Conservation (phyloP, 1,284 basidiomycete genomes). For the Porodaedalea pini region DNA sequence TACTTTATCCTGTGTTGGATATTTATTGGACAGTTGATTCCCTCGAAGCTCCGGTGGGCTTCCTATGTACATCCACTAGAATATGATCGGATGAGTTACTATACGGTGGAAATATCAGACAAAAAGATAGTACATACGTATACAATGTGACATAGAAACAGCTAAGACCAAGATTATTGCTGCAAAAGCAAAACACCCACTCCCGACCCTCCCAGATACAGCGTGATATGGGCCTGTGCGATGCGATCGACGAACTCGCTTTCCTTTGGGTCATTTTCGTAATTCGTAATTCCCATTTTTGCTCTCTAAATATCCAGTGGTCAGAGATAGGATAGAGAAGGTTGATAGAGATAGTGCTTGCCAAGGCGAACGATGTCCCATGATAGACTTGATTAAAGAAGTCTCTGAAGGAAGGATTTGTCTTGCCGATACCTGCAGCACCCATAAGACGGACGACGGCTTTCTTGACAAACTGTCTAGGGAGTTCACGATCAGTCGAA, state of each 20-base stretch:
- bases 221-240: slow-evolving; percentile 24
- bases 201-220: slow-evolving; percentile 26
- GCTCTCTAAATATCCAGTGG: slow-evolving; percentile 18
- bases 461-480: slow-evolving; percentile 42
- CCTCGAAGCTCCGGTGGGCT: too few species aligned
- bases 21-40: neutral
- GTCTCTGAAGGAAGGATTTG: slow-evolving; percentile 60
- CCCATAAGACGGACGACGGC: slow-evolving; percentile 37
- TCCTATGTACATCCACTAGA: too few species aligned
- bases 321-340: neutral
- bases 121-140: too few species aligned
- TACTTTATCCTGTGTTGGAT: neutral
- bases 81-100: too few species aligned
- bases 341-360: slow-evolving; percentile 28
- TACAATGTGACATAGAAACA: too few species aligned
- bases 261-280: slow-evolving; percentile 16
- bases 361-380: slow-evolving; percentile 54
- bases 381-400: slow-evolving; percentile 49
- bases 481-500: neutral
- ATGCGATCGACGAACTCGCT: slow-evolving; percentile 21
- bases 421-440: slow-evolving; percentile 45
- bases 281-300: slow-evolving; percentile 20
- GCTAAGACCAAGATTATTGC: neutral
- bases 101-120: too few species aligned
- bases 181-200: slow-evolving; percentile 14